These are phyloP conservation scores for Fusarium papillatum DNA, from an alignment of 2,329 filamentous ascomycete species.

Conservation along the genomic window DNA sequence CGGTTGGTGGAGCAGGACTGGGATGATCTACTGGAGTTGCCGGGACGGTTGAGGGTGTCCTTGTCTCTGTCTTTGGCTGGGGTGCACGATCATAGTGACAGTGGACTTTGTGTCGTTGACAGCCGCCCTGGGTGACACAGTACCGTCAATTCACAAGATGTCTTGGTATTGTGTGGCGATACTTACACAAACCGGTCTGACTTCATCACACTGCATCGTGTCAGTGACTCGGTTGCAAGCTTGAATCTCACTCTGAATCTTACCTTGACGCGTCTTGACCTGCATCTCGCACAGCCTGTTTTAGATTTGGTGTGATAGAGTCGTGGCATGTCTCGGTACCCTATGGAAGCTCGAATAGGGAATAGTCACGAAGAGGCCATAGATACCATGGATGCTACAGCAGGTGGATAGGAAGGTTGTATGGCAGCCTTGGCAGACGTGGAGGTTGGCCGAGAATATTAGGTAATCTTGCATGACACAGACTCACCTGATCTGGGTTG, in stretches of 20 bases:
- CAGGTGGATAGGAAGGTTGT: not conserved
- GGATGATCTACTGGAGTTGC: not conserved
- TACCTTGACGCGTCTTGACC: constrained; percentile 45
- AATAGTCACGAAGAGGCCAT: not conserved
- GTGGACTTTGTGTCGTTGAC: constrained; percentile 33
- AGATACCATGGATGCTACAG: not conserved
- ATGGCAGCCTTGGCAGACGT: not conserved
- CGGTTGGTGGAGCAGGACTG: not conserved
- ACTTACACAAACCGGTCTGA: constrained; percentile 39
- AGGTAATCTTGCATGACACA: not conserved
- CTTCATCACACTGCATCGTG: constrained; percentile 34
- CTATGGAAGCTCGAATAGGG: not conserved
- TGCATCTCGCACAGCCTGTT: constrained; percentile 45
- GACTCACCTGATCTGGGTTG: not conserved
- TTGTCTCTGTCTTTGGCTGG: not conserved
- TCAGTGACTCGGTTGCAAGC: not conserved
- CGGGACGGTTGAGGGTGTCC: not conserved
- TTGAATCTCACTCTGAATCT: not conserved
- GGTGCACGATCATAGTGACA: constrained; percentile 36
- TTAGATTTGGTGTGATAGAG: constrained; percentile 48
- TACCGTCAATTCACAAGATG: not conserved
- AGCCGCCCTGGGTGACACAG: constrained; percentile 27
- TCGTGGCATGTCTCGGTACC: constrained; percentile 33
- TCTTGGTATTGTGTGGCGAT: not conserved
- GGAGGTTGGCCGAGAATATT: not conserved